phyloP scores from a whole-genome alignment of 306 rosid genomes.

The Cicer judaicum region DNA sequence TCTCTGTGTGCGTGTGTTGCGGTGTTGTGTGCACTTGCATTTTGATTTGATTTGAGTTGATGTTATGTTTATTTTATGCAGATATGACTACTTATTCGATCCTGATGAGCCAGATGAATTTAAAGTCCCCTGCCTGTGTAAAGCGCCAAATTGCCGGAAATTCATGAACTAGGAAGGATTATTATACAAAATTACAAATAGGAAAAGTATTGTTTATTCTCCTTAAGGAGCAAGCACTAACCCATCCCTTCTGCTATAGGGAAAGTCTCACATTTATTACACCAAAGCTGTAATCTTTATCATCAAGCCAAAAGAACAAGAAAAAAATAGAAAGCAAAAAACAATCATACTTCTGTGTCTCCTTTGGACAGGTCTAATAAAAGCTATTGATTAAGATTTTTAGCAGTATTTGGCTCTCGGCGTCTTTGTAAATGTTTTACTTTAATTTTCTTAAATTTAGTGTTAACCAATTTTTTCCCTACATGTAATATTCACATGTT shows the following conservation, averaged over 20 bases:
- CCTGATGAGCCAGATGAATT: constrained; percentile 95
- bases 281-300: constrained; percentile 62
- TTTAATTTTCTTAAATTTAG: constrained; percentile 34
- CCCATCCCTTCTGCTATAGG: constrained; percentile 56
- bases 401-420: constrained; percentile 54
- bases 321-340: constrained; percentile 12
- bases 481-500: neutral
- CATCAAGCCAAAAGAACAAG: constrained; percentile 36
- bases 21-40: constrained; percentile 10
- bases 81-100: constrained; percentile 98
- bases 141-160: constrained; percentile 90
- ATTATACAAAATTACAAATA: constrained; percentile 50
- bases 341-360: constrained; percentile 46
- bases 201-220: constrained; percentile 70
- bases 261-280: constrained; percentile 60
- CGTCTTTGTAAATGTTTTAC: constrained; percentile 52
- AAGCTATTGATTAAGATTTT: constrained; percentile 50
- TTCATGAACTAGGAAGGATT: constrained; percentile 76
- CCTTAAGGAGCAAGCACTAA: constrained; percentile 85
- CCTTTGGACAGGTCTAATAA: constrained; percentile 60
- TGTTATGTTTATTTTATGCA: constrained; percentile 51
- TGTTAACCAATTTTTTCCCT: constrained; percentile 42
- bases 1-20: neutral
- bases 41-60: neutral
- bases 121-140: constrained; percentile 98